Evolutionary conservation across 192 early-diverging fungal species (phyloP), one percentile per base, ranked within the genome.

Genomic region (Polychytrium aggregatum): DNA sequence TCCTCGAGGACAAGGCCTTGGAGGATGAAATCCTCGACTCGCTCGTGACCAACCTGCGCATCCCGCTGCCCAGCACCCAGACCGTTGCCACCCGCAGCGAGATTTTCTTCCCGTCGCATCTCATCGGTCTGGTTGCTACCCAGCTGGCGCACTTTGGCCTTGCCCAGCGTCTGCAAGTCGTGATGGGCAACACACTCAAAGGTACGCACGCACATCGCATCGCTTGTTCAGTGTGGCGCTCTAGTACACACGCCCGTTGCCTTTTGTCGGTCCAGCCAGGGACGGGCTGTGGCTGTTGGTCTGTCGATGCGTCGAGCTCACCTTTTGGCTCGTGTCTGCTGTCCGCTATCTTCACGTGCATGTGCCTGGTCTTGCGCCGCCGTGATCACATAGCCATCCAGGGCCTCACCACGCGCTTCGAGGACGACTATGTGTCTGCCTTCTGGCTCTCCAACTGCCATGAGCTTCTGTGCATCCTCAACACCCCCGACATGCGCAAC

Each of bases 381-480:
- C n/a, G n/a, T n/a, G n/a, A n/a, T n/a, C n/a, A n/a, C n/a, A n/a
- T n/a, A n/a, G 62, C 70, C 38, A 68, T 79, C 40, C 74, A 64
- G 29, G 59, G 39, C 18, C 52, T 78, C 36, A 73, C 74, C 11
- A 74, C 66, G 72, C 81, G 79, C 46, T 85, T 78, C 46, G 72
- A 79, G 35, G 86, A 88, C 44, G 88, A 91, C 44, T 87, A 87
- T 51, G 82, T 86, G 59, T 65, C 86, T 48, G 88, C 86, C 3
- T 99, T 92, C 78, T 97, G 96, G 96, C 70, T 97, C 22, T 91
- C 90, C 14, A 99, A 99, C 60, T 85, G 87, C 18, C 93, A 87
- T 57, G 96, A 97, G 68, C 71, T 99, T 17, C 63, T 93, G 55
- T 90, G 90, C 21, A 77, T 98, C 51, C 84, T 93, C 55, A 78